These are phyloP conservation scores for Paramarasmius palmivorus DNA, from an alignment of 1,284 basidiomycete genomes.

Conservation along the genomic window DNA sequence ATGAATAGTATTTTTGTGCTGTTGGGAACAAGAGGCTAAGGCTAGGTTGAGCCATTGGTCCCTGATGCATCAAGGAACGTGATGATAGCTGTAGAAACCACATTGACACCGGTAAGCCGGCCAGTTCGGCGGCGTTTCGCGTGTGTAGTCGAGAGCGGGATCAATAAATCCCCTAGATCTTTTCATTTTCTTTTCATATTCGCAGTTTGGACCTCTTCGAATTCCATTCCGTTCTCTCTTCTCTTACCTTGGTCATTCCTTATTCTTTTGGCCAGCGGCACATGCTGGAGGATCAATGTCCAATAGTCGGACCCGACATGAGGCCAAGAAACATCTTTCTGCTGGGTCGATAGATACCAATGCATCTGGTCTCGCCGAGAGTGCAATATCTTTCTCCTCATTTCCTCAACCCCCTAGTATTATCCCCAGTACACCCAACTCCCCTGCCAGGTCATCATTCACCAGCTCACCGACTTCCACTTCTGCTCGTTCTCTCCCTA, in stretches of 20 bases:
- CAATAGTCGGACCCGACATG: not conserved
- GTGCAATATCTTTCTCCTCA: conserved; percentile 46
- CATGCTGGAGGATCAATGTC: conserved; percentile 6
- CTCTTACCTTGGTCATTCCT: not conserved
- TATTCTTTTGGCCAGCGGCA: not conserved
- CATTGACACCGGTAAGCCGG: no score
- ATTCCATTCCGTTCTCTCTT: not conserved
- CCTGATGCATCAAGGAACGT: no score
- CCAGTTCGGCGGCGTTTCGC: no score
- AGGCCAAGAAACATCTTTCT: conserved; percentile 31
- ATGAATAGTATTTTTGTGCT: not conserved
- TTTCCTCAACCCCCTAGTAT: conserved; percentile 40
- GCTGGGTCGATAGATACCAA: conserved; percentile 45
- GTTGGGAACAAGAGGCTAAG: no score
- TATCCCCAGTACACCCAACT: conserved; percentile 32
- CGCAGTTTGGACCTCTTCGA: no score
- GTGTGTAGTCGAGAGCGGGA: no score
- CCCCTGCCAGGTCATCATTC: conserved; percentile 28
- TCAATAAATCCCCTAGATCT: no score
- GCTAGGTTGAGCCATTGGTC: no score
- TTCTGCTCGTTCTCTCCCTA: not conserved
- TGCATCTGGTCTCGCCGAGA: conserved; percentile 55
- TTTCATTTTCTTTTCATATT: no score
- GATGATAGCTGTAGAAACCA: no score
- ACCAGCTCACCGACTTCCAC: conserved; percentile 14